Evolutionary conservation across 306 rosid genomes (phyloP), one percentile per base, ranked within the genome.

Genomic region (Fagus crenata): DNA sequence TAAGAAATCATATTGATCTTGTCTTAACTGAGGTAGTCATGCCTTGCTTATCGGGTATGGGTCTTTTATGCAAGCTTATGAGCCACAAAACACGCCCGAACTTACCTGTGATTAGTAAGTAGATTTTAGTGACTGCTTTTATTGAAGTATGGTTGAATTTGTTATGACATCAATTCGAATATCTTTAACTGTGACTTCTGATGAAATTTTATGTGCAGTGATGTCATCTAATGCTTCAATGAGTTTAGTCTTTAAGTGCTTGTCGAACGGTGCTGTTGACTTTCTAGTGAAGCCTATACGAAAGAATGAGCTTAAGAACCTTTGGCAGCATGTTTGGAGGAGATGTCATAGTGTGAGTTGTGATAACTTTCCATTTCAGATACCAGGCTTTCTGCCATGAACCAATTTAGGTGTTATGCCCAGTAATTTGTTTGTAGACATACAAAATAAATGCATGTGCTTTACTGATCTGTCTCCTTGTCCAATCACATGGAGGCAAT

Each of bases 301-400:
- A 79, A 93, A 93, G 91, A 93, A 93, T 79, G 98, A 93, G 88
- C 98, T 93, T 53, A 93, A 93, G 84, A 93, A 87, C 85, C 92
- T 93, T 22, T 93, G 98, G 98, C 97, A 91, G 87, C 98, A 93
- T 78, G 92, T 93, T 75, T 93, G 98, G 98, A 91, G 98, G 80
- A 86, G 97, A 91, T 93, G 93, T 77, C 98, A 93, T 75, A 89
- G 96, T 84, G 98, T 93, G 85, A 93, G 98, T 83, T 59, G 53
- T 39, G 68, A 60, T 53, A 49, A 65, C 7, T 75, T 78, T 81
- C 36, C 65, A 37, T 67, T 69, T 56, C 54, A 49, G 40, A 73
- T 72, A 18, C 33, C 53, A 13, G 46, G 14, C 40, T 41, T 76
- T 63, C 73, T 69, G 12, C 72, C 74, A 49, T 5, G 58, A 53